Base-by-base conservation (phyloP, 441 rosid genomes). In the Theobroma grandiflorum region DNA sequence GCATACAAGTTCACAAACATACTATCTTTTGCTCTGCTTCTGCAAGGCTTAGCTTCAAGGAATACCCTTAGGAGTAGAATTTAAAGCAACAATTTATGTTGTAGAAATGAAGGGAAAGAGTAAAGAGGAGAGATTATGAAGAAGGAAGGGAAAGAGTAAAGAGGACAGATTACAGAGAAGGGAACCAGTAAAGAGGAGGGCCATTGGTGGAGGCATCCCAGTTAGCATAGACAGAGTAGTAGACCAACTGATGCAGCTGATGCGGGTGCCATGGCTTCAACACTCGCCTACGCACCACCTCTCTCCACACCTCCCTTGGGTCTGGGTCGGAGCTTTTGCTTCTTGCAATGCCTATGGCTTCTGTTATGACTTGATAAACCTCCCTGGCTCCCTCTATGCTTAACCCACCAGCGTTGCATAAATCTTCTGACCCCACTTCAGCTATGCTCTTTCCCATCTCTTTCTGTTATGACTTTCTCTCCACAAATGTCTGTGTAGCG, bases 141-240 rank as follows among this genome's bases (percentile, higher is more conserved):
- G 33, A 80, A 72, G 42, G 65, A n/a, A 45, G 52, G 63, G 35
- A 8, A 6, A 43, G 70, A 43, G 82, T n/a, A 49, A 62, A 64
- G 49, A 69, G 10, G 55, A 18, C 26, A 35, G 50, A 68, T 79
- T 88, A 94, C 99, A 71, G 79, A 69, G 96, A 89, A 86, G 99
- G 99, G 81, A 94, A 93, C 91, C 94, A 93, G 78, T 91, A 95
- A 83, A 83, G 92, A 85, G 97, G 93, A 80, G 93, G 98, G 20
- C 98, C 98, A 64, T 82, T 81, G 77, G 59, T 4, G 70, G 92
- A 87, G 49, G 81, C 78, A 78, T 95, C 96, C 98, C 98, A 94
- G 16, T 82, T 76, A 20, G 88, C 81, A 82, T 92, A 95, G 22
- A 89, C 89, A 83, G 91, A 85, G 86, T 96, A 87, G 81, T 90